phyloP scores from a whole-genome alignment of 176 grass and related monocot species.

The Oryza glaberrima region DNA sequence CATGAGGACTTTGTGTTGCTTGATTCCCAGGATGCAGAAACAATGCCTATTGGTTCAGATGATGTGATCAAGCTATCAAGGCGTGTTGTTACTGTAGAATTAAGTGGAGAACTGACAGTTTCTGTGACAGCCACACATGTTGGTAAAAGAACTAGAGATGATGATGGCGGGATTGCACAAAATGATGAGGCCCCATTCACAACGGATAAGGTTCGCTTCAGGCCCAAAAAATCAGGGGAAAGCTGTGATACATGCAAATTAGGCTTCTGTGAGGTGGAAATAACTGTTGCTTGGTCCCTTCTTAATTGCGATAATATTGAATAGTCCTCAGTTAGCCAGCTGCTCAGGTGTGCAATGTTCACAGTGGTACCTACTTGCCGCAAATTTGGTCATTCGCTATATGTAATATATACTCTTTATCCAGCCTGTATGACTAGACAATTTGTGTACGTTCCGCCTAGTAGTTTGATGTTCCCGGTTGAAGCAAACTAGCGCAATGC shows the following conservation, averaged over 20 bases:
- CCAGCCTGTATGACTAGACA: too few species aligned
- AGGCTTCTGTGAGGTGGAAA: constrained; percentile 15
- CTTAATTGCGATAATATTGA: too few species aligned
- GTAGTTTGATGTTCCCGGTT: too few species aligned
- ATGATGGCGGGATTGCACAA: not conserved
- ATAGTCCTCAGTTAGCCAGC: too few species aligned
- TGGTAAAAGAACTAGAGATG: not conserved
- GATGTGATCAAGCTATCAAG: not conserved
- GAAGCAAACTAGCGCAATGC: too few species aligned
- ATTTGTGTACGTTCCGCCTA: too few species aligned
- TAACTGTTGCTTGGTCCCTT: too few species aligned
- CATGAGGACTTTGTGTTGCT: not conserved
- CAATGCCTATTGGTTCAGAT: not conserved
- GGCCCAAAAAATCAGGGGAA: not conserved
- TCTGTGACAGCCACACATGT: not conserved
- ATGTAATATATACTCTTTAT: too few species aligned
- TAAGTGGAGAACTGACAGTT: not conserved
- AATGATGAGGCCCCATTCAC: not conserved
- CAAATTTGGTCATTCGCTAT: too few species aligned
- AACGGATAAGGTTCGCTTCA: not conserved
- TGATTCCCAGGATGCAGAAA: not conserved
- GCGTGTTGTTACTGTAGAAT: not conserved
- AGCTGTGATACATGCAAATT: not conserved
- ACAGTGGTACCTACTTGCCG: too few species aligned
- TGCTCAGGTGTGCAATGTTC: too few species aligned